phyloP scores from a whole-genome alignment of 257 asterid genomes.

The Ballota nigra region DNA sequence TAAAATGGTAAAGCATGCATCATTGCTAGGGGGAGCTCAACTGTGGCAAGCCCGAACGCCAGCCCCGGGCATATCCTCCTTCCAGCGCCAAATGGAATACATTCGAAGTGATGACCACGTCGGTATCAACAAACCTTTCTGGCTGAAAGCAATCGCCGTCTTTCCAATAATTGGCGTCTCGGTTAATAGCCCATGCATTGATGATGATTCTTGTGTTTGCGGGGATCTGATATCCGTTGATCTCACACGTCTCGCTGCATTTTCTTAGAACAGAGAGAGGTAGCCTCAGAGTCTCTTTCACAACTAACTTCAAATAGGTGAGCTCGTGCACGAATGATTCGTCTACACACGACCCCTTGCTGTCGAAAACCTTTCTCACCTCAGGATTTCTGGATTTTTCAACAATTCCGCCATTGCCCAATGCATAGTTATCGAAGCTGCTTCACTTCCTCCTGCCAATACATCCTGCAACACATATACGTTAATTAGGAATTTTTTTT shows the following conservation, averaged over 20 bases:
- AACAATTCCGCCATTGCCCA: constrained; percentile 32
- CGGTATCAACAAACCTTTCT: constrained; percentile 4
- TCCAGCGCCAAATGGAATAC: constrained; percentile 27
- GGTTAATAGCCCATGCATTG: neutral
- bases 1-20: constrained; percentile 25
- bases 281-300: neutral
- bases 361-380: constrained; percentile 18
- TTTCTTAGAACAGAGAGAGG: neutral
- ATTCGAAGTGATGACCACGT: neutral
- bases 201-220: neutral
- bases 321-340: neutral
- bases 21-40: constrained; percentile 23
- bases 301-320: neutral
- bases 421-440: constrained; percentile 6
- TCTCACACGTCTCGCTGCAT: neutral
- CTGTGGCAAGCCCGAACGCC: constrained; percentile 4
- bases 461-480: constrained; percentile 1
- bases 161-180: neutral
- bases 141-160: neutral
- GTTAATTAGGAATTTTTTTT: no score
- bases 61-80: constrained; percentile 33
- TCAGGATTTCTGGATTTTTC: constrained; percentile 21
- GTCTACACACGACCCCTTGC: neutral
- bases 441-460: constrained; percentile 16
- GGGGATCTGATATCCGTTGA: neutral